Percentiles rank a stretch among this genome's conserved stretches.
Evolutionary conservation across 345 rosid genomes (phyloP).

Genomic region (Brassica carinata): DNA sequence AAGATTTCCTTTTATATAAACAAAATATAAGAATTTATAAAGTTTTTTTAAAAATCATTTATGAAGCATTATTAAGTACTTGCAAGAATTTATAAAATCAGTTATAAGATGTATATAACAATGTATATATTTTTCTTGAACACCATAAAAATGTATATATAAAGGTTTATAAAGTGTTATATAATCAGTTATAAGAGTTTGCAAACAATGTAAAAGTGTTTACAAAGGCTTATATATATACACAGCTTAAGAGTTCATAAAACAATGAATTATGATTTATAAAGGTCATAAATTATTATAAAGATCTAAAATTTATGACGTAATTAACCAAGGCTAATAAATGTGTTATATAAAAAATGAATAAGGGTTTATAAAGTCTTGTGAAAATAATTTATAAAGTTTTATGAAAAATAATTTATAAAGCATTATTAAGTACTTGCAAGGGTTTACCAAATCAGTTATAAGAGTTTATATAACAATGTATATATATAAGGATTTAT

Average conservation of each 20-base stretch:
- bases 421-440: not conserved
- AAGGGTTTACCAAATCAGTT: not conserved
- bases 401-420: not conserved
- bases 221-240: too few relatives aligned
- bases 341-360: not conserved
- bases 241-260: not conserved
- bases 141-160: too few relatives aligned
- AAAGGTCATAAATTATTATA: too few relatives aligned
- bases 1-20: not conserved
- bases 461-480: not conserved
- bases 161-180: too few relatives aligned
- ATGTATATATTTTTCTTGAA: too few relatives aligned
- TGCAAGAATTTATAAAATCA: not conserved
- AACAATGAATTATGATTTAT: too few relatives aligned
- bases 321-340: not conserved
- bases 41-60: not conserved
- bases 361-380: not conserved
- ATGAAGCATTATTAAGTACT: not conserved
- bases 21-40: not conserved
- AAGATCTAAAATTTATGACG: too few relatives aligned
- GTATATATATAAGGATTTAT: not conserved
- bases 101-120: too few relatives aligned
- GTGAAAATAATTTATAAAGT: not conserved
- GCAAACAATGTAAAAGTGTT: too few relatives aligned
- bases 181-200: too few relatives aligned